Evolutionary conservation across 1,284 basidiomycete genomes (phyloP).

Genomic region (Ganoderma lucidum): DNA sequence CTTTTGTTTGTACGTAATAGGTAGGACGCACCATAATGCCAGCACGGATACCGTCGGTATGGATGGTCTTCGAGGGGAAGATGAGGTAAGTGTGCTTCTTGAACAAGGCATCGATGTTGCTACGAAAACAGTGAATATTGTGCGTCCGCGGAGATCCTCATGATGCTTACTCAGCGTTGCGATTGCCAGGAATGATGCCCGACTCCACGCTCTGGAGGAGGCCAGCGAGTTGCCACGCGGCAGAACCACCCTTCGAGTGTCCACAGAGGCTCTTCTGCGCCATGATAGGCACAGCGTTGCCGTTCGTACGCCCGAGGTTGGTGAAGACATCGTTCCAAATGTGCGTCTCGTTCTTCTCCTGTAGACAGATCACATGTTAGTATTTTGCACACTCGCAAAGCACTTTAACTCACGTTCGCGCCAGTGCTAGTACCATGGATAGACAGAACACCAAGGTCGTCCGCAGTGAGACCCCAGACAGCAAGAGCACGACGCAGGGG

Average conservation of each 20-base stretch:
- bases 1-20: background rate
- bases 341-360: slow-evolving; percentile 97
- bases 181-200: slow-evolving; percentile 96
- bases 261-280: slow-evolving; percentile 97
- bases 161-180: slow-evolving; percentile 87
- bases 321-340: slow-evolving; percentile 97
- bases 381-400: background rate
- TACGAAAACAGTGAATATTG: slow-evolving; percentile 42
- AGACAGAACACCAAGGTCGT: slow-evolving; percentile 90
- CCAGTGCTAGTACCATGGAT: slow-evolving; percentile 97
- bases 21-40: slow-evolving; percentile 77
- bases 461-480: slow-evolving; percentile 93
- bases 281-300: slow-evolving; percentile 96
- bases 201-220: slow-evolving; percentile 87
- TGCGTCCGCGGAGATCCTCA: background rate
- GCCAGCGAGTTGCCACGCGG: slow-evolving; percentile 97
- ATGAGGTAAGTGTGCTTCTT: slow-evolving; percentile 91
- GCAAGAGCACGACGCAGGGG: slow-evolving; percentile 95
- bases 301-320: slow-evolving; percentile 86
- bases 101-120: slow-evolving; percentile 94
- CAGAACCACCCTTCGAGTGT: slow-evolving; percentile 96
- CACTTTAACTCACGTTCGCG: slow-evolving; percentile 73
- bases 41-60: slow-evolving; percentile 91
- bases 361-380: slow-evolving; percentile 24
- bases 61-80: slow-evolving; percentile 97